Evolutionary conservation across 352 stramenopile genomes (phyloP).

Genomic region (Phytopythium mirpurense): DNA sequence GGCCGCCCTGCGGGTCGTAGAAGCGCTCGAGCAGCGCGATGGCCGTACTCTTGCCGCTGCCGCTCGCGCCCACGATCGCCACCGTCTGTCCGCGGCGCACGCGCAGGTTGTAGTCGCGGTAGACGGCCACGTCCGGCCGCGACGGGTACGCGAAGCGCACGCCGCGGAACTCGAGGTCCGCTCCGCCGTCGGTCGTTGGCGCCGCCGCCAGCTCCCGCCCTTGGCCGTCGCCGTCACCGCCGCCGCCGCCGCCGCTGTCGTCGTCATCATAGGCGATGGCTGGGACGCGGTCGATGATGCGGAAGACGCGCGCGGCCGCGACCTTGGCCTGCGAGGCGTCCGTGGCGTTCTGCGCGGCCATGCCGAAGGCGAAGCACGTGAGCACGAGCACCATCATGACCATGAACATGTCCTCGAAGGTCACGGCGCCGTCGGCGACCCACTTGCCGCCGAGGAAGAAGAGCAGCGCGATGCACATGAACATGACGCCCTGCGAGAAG

Average conservation of each 20-base stretch:
- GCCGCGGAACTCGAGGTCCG: conserved; percentile 37
- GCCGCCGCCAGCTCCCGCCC: conserved; percentile 23
- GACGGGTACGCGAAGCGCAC: conserved; percentile 56
- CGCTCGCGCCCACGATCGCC: conserved; percentile 80
- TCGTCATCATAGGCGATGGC: too few relatives aligned
- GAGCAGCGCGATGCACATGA: conserved; percentile 46
- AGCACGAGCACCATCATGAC: conserved; percentile 62
- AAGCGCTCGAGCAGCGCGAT: conserved; percentile 67
- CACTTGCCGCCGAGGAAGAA: conserved; percentile 62
- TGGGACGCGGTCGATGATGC: conserved; percentile 44
- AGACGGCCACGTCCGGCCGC: conserved; percentile 43
- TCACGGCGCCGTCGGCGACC: conserved; percentile 38
- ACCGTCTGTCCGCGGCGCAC: conserved; percentile 55
- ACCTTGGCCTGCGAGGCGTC: conserved; percentile 24
- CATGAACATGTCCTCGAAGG: conserved; percentile 73
- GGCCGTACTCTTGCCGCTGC: conserved; percentile 83
- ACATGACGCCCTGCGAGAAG: conserved; percentile 46
- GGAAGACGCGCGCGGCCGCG: conserved; percentile 33
- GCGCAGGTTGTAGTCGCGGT: conserved; percentile 62
- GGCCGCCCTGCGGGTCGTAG: conserved; percentile 46
- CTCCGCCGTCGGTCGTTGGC: conserved; percentile 12
- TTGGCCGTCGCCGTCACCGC: conserved; percentile 31
- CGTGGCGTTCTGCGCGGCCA: conserved; percentile 15
- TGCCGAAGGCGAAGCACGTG: conserved; percentile 20
- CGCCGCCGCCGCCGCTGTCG: too few relatives aligned